Conservation (phyloP, 2,329 filamentous ascomycete genomes). For the Lasiodiplodia citricola region DNA sequence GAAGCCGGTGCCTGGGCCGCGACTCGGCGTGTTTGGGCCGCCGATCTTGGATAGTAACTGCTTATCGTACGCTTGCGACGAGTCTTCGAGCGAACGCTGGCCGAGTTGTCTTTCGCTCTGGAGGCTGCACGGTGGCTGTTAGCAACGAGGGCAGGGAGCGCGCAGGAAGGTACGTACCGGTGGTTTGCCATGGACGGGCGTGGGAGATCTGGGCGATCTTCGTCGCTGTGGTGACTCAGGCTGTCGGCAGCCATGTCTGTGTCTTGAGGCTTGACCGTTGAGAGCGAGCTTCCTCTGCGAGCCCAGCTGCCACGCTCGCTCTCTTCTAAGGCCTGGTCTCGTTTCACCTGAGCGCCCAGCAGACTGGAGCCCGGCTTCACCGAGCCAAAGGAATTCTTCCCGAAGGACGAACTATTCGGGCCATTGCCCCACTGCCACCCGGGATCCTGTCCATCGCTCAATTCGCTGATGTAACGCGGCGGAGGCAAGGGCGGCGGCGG, state of each 20-base stretch:
- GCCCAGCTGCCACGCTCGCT: constrained; percentile 35
- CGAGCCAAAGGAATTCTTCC: constrained; percentile 48
- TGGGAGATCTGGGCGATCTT: constrained; percentile 40
- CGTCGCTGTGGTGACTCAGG: constrained; percentile 41
- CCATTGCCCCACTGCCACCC: constrained; percentile 69
- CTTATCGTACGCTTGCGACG: constrained; percentile 67
- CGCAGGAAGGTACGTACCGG: constrained; percentile 41
- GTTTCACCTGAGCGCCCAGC: constrained; percentile 40
- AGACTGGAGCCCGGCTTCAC: constrained; percentile 56
- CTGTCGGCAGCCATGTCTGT: constrained; percentile 44
- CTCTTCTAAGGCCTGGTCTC: constrained; percentile 33
- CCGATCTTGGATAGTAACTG: constrained; percentile 67
- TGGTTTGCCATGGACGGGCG: constrained; percentile 48
- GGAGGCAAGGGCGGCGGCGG: constrained; percentile 70
- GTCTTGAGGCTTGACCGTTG: constrained; percentile 42
- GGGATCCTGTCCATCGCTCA: constrained; percentile 63
- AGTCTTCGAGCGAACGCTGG: constrained; percentile 61
- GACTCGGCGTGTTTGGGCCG: constrained; percentile 61
- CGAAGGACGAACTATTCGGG: constrained; percentile 54
- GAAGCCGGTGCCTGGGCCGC: constrained; percentile 41
- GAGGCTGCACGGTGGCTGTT: constrained; percentile 48
- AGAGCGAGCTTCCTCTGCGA: constrained; percentile 47
- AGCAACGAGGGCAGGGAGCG: neutral
- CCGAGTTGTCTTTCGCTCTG: constrained; percentile 66
- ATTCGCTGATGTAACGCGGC: constrained; percentile 62